phyloP scores from a whole-genome alignment of 495 filamentous ascomycete species.

The Penicillium manginii region DNA sequence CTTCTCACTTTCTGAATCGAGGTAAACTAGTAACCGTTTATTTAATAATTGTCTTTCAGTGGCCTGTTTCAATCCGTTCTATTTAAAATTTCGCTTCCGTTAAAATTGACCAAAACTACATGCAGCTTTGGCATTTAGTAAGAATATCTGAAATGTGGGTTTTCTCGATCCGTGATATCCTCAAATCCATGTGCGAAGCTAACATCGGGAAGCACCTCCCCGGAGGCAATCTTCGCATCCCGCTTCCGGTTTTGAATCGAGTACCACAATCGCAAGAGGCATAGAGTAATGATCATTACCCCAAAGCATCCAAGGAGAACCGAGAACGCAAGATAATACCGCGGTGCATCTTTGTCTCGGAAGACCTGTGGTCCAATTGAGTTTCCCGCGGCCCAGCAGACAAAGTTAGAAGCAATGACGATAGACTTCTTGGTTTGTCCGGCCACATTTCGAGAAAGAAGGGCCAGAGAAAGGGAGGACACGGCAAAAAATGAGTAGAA shows the following conservation, averaged over 20 bases:
- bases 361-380: constrained; percentile 51
- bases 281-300: constrained; percentile 30
- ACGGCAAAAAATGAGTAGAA: constrained; percentile 58
- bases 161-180: constrained; percentile 50
- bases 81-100: too few relatives aligned
- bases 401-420: constrained; percentile 45
- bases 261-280: constrained; percentile 37
- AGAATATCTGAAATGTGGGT: constrained; percentile 44
- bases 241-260: constrained; percentile 36
- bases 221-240: constrained; percentile 31
- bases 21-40: too few relatives aligned
- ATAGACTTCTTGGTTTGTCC: constrained; percentile 68
- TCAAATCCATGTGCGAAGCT: constrained; percentile 43
- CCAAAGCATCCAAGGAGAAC: constrained; percentile 41
- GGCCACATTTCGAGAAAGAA: constrained; percentile 65
- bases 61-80: too few relatives aligned
- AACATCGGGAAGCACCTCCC: constrained; percentile 28
- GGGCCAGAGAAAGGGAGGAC: constrained; percentile 55
- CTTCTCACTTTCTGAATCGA: too few relatives aligned
- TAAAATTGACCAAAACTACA: too few relatives aligned
- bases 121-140: background rate
- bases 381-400: constrained; percentile 47
- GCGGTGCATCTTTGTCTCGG: constrained; percentile 34
- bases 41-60: too few relatives aligned
- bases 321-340: constrained; percentile 43